Evolutionary conservation across 2,329 filamentous ascomycete species (phyloP).

Genomic region (Coniochaeta prunicola): DNA sequence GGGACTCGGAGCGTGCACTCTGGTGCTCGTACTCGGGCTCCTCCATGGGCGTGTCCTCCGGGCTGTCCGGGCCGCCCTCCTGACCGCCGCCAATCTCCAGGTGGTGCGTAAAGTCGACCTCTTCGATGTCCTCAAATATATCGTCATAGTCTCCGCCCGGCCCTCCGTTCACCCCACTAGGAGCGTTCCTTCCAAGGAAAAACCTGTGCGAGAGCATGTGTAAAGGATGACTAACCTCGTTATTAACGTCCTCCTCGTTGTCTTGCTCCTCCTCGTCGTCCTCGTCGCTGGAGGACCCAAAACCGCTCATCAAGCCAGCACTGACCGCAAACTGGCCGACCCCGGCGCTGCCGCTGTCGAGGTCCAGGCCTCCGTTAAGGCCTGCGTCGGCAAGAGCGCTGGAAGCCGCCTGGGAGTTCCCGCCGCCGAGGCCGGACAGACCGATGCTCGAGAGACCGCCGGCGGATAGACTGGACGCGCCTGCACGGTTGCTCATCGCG

Average conservation of each 20-base stretch:
- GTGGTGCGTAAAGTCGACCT: constrained; percentile 4
- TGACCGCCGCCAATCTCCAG: constrained; percentile 5
- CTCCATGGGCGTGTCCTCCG: constrained; percentile 1
- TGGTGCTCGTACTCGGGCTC: constrained; percentile 2
- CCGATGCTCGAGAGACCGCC: constrained; percentile 41
- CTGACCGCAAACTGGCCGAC: constrained; percentile 67
- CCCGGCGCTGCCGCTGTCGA: constrained; percentile 55
- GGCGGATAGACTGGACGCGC: constrained; percentile 35
- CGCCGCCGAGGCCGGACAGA: constrained; percentile 24
- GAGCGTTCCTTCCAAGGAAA: constrained; percentile 8
- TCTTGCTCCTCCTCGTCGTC: constrained; percentile 93
- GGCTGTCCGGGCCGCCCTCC: not conserved
- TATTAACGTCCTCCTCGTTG: constrained; percentile 66
- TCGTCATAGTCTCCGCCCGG: not conserved
- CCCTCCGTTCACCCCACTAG: not conserved
- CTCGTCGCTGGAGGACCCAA: constrained; percentile 91
- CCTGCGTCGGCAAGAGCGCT: constrained; percentile 74
- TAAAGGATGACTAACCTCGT: constrained; percentile 48
- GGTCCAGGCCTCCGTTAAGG: constrained; percentile 67
- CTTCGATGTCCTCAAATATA: constrained; percentile 1
- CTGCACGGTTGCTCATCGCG: constrained; percentile 69
- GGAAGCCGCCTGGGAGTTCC: constrained; percentile 29
- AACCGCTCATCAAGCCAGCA: constrained; percentile 75
- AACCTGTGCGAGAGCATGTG: not conserved
- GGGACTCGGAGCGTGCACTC: not conserved